phyloP scores from a whole-genome alignment of 73 alveolate species.

The Symbiodinium natans region DNA sequence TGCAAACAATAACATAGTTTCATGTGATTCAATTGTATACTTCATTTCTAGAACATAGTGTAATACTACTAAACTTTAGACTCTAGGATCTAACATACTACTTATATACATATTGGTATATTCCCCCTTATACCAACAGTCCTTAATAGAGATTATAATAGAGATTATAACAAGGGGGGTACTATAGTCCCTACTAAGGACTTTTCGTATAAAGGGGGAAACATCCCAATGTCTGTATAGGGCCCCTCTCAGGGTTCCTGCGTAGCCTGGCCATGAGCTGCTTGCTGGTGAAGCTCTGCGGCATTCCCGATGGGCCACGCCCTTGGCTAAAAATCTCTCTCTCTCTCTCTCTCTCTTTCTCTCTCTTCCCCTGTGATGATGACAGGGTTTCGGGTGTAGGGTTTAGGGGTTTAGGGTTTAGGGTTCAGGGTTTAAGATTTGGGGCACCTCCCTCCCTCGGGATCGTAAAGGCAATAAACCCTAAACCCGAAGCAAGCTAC shows the following conservation, averaged over 20 bases:
- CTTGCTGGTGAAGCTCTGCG: constrained; percentile 71
- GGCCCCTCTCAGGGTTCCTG: no score
- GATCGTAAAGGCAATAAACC: background rate
- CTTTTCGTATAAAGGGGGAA: no score
- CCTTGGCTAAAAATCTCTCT: background rate
- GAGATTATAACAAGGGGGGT: no score
- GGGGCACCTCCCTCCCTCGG: background rate
- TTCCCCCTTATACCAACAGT: no score
- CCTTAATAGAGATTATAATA: no score
- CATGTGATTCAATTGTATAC: no score
- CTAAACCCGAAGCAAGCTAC: no score
- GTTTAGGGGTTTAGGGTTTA: background rate
- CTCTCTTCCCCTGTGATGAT: background rate
- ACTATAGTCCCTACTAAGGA: no score
- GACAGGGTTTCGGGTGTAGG: background rate
- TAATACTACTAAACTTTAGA: background rate
- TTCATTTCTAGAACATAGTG: no score
- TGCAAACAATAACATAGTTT: no score
- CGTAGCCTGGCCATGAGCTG: constrained; percentile 34
- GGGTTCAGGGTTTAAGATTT: background rate
- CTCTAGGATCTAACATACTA: background rate
- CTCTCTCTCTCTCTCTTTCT: no score
- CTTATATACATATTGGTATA: background rate
- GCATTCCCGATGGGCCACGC: constrained; percentile 35
- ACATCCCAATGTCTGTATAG: no score